Evolutionary conservation across 1,284 basidiomycete species (phyloP).

Genomic region (Apiotrichum akiyoshidainum): DNA sequence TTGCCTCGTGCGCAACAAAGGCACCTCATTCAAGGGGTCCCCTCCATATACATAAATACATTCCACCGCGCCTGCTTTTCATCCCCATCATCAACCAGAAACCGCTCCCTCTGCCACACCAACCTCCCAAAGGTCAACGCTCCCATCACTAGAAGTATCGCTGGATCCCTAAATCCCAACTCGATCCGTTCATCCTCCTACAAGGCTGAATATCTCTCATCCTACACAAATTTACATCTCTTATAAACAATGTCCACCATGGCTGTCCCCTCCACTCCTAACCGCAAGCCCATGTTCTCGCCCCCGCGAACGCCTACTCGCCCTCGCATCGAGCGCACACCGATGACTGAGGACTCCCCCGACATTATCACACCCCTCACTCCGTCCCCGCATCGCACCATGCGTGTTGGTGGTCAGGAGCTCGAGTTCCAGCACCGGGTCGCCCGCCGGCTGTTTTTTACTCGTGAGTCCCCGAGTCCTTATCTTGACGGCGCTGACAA

Average conservation of each 20-base stretch:
- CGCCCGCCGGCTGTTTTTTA: constrained; percentile 3
- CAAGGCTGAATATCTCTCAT: too few species aligned
- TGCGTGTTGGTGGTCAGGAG: background rate
- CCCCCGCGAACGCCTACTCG: background rate
- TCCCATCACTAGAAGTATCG: too few species aligned
- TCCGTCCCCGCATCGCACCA: background rate
- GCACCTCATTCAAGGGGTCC: too few species aligned
- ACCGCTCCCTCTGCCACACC: too few species aligned
- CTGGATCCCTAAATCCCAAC: too few species aligned
- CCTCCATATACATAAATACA: too few species aligned
- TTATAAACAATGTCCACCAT: background rate
- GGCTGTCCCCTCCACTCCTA: background rate
- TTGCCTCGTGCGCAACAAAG: background rate
- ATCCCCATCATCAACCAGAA: background rate
- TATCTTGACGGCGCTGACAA: background rate
- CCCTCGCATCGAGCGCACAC: background rate
- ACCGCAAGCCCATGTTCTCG: background rate
- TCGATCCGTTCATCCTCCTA: background rate
- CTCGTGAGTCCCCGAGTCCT: background rate
- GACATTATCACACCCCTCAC: background rate
- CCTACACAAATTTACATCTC: background rate
- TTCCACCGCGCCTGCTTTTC: background rate
- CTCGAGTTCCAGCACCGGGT: constrained; percentile 5
- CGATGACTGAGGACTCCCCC: background rate
- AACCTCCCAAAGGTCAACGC: too few species aligned